phyloP scores from a whole-genome alignment of 345 rosid genomes.

The Euphorbia peplus region DNA sequence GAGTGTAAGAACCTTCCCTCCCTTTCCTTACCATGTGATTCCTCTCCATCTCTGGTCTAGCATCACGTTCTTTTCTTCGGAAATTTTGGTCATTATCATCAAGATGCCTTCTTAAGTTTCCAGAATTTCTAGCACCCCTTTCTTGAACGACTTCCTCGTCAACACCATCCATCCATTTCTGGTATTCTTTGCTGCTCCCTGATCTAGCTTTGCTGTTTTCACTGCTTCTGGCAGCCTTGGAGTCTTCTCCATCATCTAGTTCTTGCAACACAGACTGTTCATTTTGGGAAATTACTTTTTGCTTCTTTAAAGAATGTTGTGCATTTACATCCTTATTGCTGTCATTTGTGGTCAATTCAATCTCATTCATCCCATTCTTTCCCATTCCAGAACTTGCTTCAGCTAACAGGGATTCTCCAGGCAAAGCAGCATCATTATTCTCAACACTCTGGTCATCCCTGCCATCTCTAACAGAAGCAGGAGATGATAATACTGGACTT shows the following conservation, averaged over 20 bases:
- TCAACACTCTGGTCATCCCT: constrained; percentile 57
- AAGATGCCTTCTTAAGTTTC: constrained; percentile 42
- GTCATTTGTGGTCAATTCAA: constrained; percentile 27
- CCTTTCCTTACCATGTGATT: constrained; percentile 38
- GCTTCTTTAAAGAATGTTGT: constrained; percentile 34
- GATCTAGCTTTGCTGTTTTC: constrained; percentile 89
- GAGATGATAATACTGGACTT: constrained; percentile 41
- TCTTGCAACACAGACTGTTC: constrained; percentile 47
- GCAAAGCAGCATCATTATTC: constrained; percentile 42
- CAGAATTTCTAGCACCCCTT: constrained; percentile 38
- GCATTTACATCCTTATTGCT: constrained; percentile 26
- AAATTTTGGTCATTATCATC: constrained; percentile 51
- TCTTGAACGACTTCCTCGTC: constrained; percentile 91
- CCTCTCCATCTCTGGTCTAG: constrained; percentile 63
- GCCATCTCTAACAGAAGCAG: constrained; percentile 38
- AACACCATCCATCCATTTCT: constrained; percentile 53
- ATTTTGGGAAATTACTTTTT: constrained; percentile 35
- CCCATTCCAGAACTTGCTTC: constrained; percentile 53
- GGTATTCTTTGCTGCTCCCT: constrained; percentile 74
- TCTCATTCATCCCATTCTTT: constrained; percentile 36
- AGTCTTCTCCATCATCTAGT: constrained; percentile 61
- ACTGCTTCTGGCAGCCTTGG: constrained; percentile 83
- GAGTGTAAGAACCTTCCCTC: constrained; percentile 56
- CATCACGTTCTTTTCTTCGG: constrained; percentile 56
- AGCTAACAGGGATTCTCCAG: constrained; percentile 31